A percentile compares a stretch with the other conserved stretches of the same genome.
These are phyloP conservation scores for Wallacemonas sp. DNA, from an alignment of 208 protist genomes.

Conservation along the genomic window DNA sequence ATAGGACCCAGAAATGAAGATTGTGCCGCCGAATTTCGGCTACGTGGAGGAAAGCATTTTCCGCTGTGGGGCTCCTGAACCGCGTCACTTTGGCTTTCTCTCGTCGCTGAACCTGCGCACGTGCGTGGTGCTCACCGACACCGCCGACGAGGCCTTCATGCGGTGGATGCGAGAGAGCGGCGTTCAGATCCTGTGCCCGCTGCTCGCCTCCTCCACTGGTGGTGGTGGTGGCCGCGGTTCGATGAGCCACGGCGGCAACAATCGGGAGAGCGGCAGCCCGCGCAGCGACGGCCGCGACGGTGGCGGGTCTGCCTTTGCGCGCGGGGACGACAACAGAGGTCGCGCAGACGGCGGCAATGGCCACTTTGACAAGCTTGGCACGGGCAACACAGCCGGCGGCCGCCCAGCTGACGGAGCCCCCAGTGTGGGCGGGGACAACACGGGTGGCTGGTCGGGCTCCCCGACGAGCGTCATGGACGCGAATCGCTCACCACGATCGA, in stretches of 20 bases:
- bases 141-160: slow-evolving; percentile 89
- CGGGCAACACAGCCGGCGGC: background rate
- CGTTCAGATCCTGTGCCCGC: slow-evolving; percentile 76
- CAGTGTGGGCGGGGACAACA: background rate
- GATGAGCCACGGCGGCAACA: background rate
- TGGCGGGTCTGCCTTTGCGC: background rate
- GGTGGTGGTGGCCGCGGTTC: background rate
- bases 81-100: slow-evolving; percentile 97
- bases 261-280: background rate
- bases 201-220: slow-evolving; percentile 22
- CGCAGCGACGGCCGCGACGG: slow-evolving; percentile 4
- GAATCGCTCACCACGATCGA: slow-evolving; percentile 14
- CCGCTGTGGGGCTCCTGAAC: slow-evolving; percentile 94
- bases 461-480: background rate
- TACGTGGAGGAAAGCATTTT: slow-evolving; percentile 97
- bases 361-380: background rate
- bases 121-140: slow-evolving; percentile 95
- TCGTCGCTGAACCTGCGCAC: slow-evolving; percentile 94
- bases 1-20: slow-evolving; percentile 50
- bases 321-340: background rate
- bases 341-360: slow-evolving; percentile 9
- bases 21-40: slow-evolving; percentile 96
- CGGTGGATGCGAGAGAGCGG: slow-evolving; percentile 94
- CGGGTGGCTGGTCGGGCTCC: background rate
- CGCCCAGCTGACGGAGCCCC: background rate